phyloP scores from a whole-genome alignment of 2,329 filamentous ascomycete species.

The Chalaropsis ovoidea region DNA sequence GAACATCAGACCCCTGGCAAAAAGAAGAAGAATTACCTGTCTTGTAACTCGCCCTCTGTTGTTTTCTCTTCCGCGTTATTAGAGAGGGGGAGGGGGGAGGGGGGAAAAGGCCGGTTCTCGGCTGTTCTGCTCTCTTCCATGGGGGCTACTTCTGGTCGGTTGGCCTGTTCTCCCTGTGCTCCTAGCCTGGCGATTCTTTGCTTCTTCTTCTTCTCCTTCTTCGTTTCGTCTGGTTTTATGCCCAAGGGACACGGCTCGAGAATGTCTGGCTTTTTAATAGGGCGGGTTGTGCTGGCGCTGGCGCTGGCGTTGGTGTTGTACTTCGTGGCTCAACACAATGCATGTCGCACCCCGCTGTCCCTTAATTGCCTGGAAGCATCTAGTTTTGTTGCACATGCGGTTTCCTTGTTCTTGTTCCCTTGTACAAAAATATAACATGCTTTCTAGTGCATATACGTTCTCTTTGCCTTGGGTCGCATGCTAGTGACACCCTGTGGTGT shows the following conservation, averaged over 20 bases:
- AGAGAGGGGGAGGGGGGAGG: not conserved
- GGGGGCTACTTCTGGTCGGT: too few species aligned
- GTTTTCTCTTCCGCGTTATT: not conserved
- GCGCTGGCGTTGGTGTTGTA: not conserved
- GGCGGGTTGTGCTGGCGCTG: not conserved
- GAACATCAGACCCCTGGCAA: slow-evolving; percentile 12
- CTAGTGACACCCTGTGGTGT: slow-evolving; percentile 5
- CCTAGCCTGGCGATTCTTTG: slow-evolving; percentile 10
- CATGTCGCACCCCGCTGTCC: slow-evolving; percentile 2
- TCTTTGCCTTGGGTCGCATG: not conserved
- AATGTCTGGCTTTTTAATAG: slow-evolving; percentile 3
- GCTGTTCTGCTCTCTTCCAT: not conserved
- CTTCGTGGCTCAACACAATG: not conserved
- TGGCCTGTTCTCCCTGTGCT: not conserved
- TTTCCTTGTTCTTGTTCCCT: not conserved
- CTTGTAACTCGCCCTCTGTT: not conserved
- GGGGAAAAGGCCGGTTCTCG: not conserved
- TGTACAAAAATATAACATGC: slow-evolving; percentile 2
- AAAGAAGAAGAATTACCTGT: not conserved
- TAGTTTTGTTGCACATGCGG: not conserved
- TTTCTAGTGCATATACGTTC: slow-evolving; percentile 2
- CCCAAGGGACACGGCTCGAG: not conserved
- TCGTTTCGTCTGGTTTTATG: slow-evolving; percentile 18
- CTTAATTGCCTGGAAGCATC: slow-evolving; percentile 6
- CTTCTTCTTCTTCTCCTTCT: slow-evolving; percentile 19